These are phyloP conservation scores for Fusarium musae DNA, from an alignment of 2,329 filamentous ascomycete genomes.

Conservation along the genomic window DNA sequence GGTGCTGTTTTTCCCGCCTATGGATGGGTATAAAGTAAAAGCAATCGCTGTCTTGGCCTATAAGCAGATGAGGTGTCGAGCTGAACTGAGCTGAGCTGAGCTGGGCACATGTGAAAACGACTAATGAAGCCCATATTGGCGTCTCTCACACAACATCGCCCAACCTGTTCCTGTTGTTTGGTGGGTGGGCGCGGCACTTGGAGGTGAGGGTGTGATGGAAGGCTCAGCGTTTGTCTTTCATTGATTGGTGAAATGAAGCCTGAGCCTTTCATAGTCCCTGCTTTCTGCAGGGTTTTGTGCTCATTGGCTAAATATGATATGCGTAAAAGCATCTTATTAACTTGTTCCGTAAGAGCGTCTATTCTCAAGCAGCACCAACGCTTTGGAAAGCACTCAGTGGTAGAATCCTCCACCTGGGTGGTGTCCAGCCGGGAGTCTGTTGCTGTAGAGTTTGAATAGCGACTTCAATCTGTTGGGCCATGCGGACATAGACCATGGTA, in stretches of 20 bases:
- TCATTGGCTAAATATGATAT: not conserved
- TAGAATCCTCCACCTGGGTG: constrained; percentile 54
- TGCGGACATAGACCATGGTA: constrained; percentile 47
- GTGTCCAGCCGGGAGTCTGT: constrained; percentile 46
- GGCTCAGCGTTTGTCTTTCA: constrained; percentile 15
- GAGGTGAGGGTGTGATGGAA: not conserved
- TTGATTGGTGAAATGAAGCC: not conserved
- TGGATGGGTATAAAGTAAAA: constrained; percentile 22
- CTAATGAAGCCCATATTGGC: constrained; percentile 21
- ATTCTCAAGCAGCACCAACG: constrained; percentile 11
- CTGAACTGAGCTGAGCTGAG: not conserved
- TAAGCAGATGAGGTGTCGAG: not conserved
- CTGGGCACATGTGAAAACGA: not conserved
- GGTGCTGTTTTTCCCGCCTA: constrained; percentile 28
- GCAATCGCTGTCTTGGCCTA: constrained; percentile 3
- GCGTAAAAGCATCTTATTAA: not conserved
- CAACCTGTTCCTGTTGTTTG: not conserved
- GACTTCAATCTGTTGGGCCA: constrained; percentile 52
- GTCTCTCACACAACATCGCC: not conserved
- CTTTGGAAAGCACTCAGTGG: constrained; percentile 43
- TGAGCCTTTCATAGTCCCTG: not conserved
- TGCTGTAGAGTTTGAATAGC: constrained; percentile 50
- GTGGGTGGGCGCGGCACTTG: constrained; percentile 10
- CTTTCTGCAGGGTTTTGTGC: not conserved
- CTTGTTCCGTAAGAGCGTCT: not conserved